Percentiles rank a stretch among this genome's conserved stretches.
These are phyloP conservation scores for Entophlyctis helioformis DNA, from an alignment of 192 early-diverging fungal species.

Conservation along the genomic window DNA sequence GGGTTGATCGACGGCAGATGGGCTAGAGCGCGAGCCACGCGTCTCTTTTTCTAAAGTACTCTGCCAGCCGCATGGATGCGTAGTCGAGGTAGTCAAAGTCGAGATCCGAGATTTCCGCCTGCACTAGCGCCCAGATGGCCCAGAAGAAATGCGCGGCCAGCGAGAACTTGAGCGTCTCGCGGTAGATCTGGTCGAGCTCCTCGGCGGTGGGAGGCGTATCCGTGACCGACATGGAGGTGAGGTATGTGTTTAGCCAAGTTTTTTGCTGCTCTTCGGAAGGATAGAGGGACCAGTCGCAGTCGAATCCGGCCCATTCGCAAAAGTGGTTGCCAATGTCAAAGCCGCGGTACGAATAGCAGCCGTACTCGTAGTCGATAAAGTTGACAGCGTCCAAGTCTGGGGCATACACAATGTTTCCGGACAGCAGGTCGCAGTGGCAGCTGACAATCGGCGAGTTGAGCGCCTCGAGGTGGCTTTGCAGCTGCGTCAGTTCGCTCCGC, in stretches of 20 bases:
- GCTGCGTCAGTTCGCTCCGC: constrained; percentile 20
- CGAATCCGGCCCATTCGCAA: constrained; percentile 88
- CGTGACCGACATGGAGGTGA: not conserved
- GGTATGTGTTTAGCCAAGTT: constrained; percentile 50
- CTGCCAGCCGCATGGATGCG: constrained; percentile 63
- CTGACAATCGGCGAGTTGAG: constrained; percentile 74
- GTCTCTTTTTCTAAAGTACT: too few species aligned
- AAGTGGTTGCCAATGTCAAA: constrained; percentile 98
- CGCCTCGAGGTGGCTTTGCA: constrained; percentile 41
- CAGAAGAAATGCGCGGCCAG: constrained; percentile 91
- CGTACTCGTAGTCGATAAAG: constrained; percentile 96
- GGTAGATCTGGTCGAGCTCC: constrained; percentile 51
- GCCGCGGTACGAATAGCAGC: constrained; percentile 64
- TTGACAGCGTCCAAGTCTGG: constrained; percentile 27
- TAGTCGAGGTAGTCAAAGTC: constrained; percentile 95
- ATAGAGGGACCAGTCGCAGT: constrained; percentile 83
- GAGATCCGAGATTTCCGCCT: constrained; percentile 80
- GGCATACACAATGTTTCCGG: constrained; percentile 79
- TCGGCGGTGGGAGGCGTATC: constrained; percentile 6
- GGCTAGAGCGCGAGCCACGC: too few species aligned
- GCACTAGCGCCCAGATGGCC: constrained; percentile 43
- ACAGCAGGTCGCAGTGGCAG: constrained; percentile 86
- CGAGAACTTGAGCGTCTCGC: constrained; percentile 71
- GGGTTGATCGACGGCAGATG: too few species aligned
- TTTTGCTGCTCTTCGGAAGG: constrained; percentile 59